These are phyloP conservation scores for Madurella mycetomatis DNA, from an alignment of 2,329 filamentous ascomycete species.

Conservation along the genomic window DNA sequence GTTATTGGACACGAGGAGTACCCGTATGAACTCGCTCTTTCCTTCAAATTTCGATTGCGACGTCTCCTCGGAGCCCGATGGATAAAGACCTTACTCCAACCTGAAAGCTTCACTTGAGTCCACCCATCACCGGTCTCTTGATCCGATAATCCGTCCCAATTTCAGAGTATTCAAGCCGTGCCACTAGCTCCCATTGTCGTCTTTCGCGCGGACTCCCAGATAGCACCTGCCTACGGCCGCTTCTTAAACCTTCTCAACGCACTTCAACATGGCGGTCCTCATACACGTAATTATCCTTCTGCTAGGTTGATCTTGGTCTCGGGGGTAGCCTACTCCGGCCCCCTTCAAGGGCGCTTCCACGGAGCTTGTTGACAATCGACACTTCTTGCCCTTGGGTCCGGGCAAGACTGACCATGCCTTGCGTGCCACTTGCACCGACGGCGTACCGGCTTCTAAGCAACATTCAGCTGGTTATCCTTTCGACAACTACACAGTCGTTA, in stretches of 20 bases:
- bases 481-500: conserved; percentile 20
- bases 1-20: too few species aligned
- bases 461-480: conserved; percentile 13
- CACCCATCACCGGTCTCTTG: too few species aligned
- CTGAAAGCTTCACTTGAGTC: too few species aligned
- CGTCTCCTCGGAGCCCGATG: neutral
- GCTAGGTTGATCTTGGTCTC: too few species aligned
- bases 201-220: too few species aligned
- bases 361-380: neutral
- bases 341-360: neutral
- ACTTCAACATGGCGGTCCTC: too few species aligned
- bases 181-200: too few species aligned
- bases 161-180: too few species aligned
- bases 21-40: neutral
- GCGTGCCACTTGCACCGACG: conserved; percentile 16
- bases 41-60: neutral
- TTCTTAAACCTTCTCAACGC: too few species aligned
- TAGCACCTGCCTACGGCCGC: too few species aligned
- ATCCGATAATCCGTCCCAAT: too few species aligned
- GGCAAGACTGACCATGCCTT: conserved; percentile 1
- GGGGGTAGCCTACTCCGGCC: neutral
- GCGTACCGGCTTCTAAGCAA: conserved; percentile 17
- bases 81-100: neutral
- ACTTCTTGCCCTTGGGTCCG: neutral
- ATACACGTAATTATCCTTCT: too few species aligned